Evolutionary conservation across 805 yeast species (phyloP).

Genomic region (Metschnikowia henanensis): DNA sequence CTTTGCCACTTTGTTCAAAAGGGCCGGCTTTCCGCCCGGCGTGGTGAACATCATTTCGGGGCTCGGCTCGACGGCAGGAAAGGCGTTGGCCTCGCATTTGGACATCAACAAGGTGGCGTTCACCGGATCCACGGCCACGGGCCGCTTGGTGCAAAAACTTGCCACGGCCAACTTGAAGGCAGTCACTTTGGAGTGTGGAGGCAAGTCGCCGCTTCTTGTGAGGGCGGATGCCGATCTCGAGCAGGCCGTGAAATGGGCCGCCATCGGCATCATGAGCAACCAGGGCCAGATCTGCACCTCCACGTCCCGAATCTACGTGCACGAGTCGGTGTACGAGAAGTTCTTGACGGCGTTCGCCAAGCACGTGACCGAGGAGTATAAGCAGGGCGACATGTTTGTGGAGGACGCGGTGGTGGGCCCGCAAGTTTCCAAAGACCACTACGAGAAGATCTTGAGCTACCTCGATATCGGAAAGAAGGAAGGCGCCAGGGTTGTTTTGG

Average conservation of each 20-base stretch:
- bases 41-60: slow-evolving; percentile 73
- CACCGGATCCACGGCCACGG: slow-evolving; percentile 69
- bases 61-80: slow-evolving; percentile 68
- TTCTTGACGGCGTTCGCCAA: slow-evolving; percentile 46
- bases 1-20: slow-evolving; percentile 55
- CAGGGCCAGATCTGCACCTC: slow-evolving; percentile 72
- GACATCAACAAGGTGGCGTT: slow-evolving; percentile 61
- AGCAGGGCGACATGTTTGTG: slow-evolving; percentile 56
- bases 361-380: slow-evolving; percentile 49
- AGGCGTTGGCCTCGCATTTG: slow-evolving; percentile 59
- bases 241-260: slow-evolving; percentile 68
- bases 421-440: slow-evolving; percentile 56
- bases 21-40: slow-evolving; percentile 78
- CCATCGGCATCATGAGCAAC: slow-evolving; percentile 62
- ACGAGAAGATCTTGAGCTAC: slow-evolving; percentile 49
- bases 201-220: slow-evolving; percentile 65
- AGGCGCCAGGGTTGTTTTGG: slow-evolving; percentile 42
- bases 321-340: slow-evolving; percentile 54
- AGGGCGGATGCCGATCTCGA: slow-evolving; percentile 64
- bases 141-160: slow-evolving; percentile 58
- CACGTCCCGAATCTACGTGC: slow-evolving; percentile 60
- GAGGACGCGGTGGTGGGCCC: slow-evolving; percentile 56
- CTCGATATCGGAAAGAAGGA: slow-evolving; percentile 45
- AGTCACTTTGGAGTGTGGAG: slow-evolving; percentile 72
- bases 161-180: slow-evolving; percentile 64